phyloP scores from a whole-genome alignment of 2,329 filamentous ascomycete species.

The Sporothrix brunneoviolacea region DNA sequence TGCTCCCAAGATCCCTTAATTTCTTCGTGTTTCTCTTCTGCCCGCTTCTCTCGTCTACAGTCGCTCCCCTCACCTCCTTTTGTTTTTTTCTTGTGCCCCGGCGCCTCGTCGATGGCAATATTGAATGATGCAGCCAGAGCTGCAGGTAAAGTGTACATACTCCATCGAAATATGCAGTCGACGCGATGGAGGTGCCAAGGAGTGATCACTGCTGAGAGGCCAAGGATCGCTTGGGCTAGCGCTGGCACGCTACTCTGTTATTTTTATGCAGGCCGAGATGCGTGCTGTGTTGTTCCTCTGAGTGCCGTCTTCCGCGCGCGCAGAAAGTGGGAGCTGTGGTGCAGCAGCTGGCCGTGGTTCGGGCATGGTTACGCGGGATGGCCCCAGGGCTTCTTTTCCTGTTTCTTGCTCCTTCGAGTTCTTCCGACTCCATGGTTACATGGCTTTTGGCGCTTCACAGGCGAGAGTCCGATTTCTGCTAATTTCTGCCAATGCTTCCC shows the following conservation, averaged over 20 bases:
- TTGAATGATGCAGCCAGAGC: too few species aligned
- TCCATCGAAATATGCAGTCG: constrained; percentile 2
- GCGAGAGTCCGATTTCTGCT: background rate
- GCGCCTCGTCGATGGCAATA: too few species aligned
- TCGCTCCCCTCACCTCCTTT: too few species aligned
- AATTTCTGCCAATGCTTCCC: too few species aligned
- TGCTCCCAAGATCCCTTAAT: too few species aligned
- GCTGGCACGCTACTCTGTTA: background rate
- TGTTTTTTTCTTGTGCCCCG: too few species aligned
- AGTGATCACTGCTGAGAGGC: background rate
- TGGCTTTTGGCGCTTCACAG: background rate
- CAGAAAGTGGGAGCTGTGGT: constrained; percentile 1
- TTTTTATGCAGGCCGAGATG: too few species aligned
- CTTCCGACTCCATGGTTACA: constrained; percentile 6
- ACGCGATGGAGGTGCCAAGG: background rate
- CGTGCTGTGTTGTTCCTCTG: background rate
- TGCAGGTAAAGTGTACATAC: too few species aligned
- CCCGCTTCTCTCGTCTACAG: too few species aligned
- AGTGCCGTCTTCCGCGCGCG: too few species aligned
- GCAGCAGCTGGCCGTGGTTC: background rate
- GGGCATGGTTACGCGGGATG: background rate
- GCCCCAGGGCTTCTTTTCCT: too few species aligned
- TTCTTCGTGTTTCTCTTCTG: too few species aligned
- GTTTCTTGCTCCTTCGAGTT: background rate
- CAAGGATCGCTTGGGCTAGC: background rate